Base-by-base conservation (phyloP, 768 basidiomycete species). In the Boletus fagicola region DNA sequence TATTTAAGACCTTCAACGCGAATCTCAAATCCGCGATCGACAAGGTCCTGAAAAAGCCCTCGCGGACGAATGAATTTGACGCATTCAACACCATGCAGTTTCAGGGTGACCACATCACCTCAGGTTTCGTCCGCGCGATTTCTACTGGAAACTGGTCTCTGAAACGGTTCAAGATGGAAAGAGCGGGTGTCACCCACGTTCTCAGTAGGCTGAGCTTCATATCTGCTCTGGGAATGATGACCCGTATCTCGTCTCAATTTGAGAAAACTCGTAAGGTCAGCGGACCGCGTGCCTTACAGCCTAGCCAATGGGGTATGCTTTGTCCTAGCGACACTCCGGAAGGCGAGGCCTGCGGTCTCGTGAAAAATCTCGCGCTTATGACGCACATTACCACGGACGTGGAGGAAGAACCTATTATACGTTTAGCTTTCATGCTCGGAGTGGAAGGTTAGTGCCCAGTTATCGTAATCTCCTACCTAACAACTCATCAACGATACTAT, bases 341-440 rank as follows among this genome's bases (percentile, higher is more conserved):
- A 86, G 97, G 97, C 69, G 97, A 99, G 76, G 97, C 97, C 18
- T 99, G 97, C 69, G 97, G 97, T 26, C 77, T 99, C 57, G 97
- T 99, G 46, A 99, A 99, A 78, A 99, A 99, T 74, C 76, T 99
- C 60, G 97, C 97, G 4, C 78, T 99, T 16, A 99, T 99, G 97
- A 98, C 97, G 4, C 96, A 99, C 74, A 98, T 99, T 71, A 99
- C 97, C 10, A 98, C 97, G 42, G 97, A 98, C 72, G 96, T 94
- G 31, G 94, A 96, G 59, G 97, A 99, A 72, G 92, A 87, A 58
- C 95, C 96, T 1, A 90, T 99, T 53, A 84, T 92, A 61, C 83
- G 87, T 57, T 77, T 98, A 35, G 87, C 92, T 5, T 95, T 88
- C 73, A 87, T 97, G 85, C 83, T 98, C n/a, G 97, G 97, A 30